These are phyloP conservation scores for Jaapia argillacea DNA, from an alignment of 768 basidiomycete species.

Conservation along the genomic window DNA sequence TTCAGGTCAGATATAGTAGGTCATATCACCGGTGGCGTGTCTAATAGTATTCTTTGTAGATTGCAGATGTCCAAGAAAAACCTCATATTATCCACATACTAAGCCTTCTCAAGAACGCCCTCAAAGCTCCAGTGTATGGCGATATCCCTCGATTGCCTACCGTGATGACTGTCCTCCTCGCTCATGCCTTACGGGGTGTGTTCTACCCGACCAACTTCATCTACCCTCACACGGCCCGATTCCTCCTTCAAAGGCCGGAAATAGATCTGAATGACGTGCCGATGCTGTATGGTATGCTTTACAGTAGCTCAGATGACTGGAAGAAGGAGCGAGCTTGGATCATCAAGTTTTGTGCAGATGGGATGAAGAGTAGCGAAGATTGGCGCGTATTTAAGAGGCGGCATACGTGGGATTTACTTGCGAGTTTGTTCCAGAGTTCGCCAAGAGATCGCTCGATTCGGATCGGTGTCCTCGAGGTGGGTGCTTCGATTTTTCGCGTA, in stretches of 20 bases:
- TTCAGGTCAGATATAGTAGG: slow-evolving; percentile 53
- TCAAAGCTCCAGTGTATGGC: slow-evolving; percentile 25
- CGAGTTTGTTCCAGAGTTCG: slow-evolving; percentile 65
- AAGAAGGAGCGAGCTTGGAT: slow-evolving; percentile 89
- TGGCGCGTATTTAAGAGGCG: slow-evolving; percentile 75
- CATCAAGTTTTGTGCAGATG: slow-evolving; percentile 70
- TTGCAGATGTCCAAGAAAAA: slow-evolving; percentile 68
- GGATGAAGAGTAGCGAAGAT: slow-evolving; percentile 64
- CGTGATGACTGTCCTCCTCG: slow-evolving; percentile 70
- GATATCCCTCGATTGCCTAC: slow-evolving; percentile 55
- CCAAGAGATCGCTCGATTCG: neutral
- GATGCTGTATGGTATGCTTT: slow-evolving; percentile 83
- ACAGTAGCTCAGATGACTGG: slow-evolving; percentile 71
- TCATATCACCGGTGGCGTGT: neutral
- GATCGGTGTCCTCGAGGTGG: neutral
- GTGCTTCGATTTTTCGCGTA: neutral
- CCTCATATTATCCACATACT: slow-evolving; percentile 67
- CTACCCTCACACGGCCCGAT: slow-evolving; percentile 78
- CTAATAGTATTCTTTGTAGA: slow-evolving; percentile 17
- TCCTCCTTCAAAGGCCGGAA: slow-evolving; percentile 82
- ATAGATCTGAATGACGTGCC: slow-evolving; percentile 81
- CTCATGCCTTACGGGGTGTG: slow-evolving; percentile 71
- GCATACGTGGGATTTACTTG: slow-evolving; percentile 83
- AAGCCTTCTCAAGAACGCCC: slow-evolving; percentile 48
- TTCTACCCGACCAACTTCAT: slow-evolving; percentile 86